Percentiles rank a stretch among this genome's conserved stretches.
phyloP scores from a whole-genome alignment of 2,329 filamentous ascomycete genomes.

The Xylariomycetidae sp. region DNA sequence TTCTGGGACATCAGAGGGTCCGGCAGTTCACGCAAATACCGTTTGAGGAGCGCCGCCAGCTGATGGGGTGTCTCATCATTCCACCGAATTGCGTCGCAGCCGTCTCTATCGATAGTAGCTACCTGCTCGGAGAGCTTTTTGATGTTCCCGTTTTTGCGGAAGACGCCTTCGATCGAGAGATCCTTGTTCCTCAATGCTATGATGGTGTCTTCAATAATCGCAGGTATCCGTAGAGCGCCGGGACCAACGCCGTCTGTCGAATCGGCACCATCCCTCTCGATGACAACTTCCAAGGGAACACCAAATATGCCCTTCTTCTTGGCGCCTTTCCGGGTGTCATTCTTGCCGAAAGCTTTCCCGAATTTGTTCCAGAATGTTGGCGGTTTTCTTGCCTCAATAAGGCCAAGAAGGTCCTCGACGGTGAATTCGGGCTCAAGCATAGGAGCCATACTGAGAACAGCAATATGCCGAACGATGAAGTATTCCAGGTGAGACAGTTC shows the following conservation, averaged over 20 bases:
- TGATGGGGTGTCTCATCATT: slow-evolving; percentile 89
- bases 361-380: slow-evolving; percentile 98
- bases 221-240: slow-evolving; percentile 82
- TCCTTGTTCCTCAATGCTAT: slow-evolving; percentile 98
- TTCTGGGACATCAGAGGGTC: slow-evolving; percentile 95
- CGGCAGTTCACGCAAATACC: slow-evolving; percentile 89
- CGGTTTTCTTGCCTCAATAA: slow-evolving; percentile 86
- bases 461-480: slow-evolving; percentile 93
- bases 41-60: slow-evolving; percentile 88
- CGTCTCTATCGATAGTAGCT: slow-evolving; percentile 80
- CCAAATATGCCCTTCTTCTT: slow-evolving; percentile 96
- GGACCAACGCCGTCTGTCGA: slow-evolving; percentile 97
- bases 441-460: slow-evolving; percentile 91
- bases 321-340: slow-evolving; percentile 67
- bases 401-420: slow-evolving; percentile 84
- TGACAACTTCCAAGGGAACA: slow-evolving; percentile 78
- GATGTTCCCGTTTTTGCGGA: slow-evolving; percentile 99
- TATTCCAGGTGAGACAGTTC: slow-evolving; percentile 94
- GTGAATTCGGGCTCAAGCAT: slow-evolving; percentile 85
- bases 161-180: slow-evolving; percentile 96
- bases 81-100: slow-evolving; percentile 80
- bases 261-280: slow-evolving; percentile 91
- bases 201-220: slow-evolving; percentile 91
- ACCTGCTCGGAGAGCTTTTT: slow-evolving; percentile 84
- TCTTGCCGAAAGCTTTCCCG: slow-evolving; percentile 84